Percentiles rank a stretch among this genome's conserved stretches.
Evolutionary conservation across 805 yeast genomes (phyloP).

Genomic region (Yamadazyma akitaensis): DNA sequence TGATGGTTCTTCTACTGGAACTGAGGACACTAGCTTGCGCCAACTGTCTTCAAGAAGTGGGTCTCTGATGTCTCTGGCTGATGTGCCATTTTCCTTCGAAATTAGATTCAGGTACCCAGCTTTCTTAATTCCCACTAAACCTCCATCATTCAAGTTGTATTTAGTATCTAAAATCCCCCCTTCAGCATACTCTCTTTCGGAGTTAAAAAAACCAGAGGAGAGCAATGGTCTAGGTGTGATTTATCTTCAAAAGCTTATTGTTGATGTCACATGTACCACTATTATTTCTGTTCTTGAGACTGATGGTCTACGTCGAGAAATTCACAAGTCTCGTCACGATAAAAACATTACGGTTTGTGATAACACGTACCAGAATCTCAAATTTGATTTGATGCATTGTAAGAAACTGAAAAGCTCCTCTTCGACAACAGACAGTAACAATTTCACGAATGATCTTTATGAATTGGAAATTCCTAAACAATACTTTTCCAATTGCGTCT

Average conservation of each 20-base stretch:
- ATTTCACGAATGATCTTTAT: slow-evolving; percentile 12
- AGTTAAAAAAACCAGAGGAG: slow-evolving; percentile 34
- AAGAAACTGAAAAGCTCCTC: slow-evolving; percentile 24
- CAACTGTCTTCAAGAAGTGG: slow-evolving; percentile 6
- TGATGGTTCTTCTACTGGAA: slow-evolving; percentile 11
- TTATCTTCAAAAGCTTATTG: slow-evolving; percentile 38
- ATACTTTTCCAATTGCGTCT: slow-evolving; percentile 35
- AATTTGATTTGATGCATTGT: slow-evolving; percentile 38
- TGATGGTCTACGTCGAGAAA: slow-evolving; percentile 19
- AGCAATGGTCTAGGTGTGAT: slow-evolving; percentile 47
- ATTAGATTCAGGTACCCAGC: slow-evolving; percentile 48
- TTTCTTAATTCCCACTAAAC: slow-evolving; percentile 41
- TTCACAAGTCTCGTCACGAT: slow-evolving; percentile 26
- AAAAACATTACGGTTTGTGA: slow-evolving; percentile 27
- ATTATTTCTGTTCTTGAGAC: slow-evolving; percentile 21
- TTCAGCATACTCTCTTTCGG: slow-evolving; percentile 23
- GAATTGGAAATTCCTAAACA: slow-evolving; percentile 45
- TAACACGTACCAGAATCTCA: slow-evolving; percentile 31
- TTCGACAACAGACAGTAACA: slow-evolving; percentile 14
- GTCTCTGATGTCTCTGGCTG: slow-evolving; percentile 27
- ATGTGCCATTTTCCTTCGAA: slow-evolving; percentile 45
- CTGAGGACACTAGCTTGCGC: slow-evolving; percentile 10
- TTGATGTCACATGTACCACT: slow-evolving; percentile 31
- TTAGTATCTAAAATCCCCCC: slow-evolving; percentile 30
- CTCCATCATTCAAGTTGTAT: slow-evolving; percentile 33